Base-by-base conservation (phyloP, 116 monocot genomes). In the Zostera marina region DNA sequence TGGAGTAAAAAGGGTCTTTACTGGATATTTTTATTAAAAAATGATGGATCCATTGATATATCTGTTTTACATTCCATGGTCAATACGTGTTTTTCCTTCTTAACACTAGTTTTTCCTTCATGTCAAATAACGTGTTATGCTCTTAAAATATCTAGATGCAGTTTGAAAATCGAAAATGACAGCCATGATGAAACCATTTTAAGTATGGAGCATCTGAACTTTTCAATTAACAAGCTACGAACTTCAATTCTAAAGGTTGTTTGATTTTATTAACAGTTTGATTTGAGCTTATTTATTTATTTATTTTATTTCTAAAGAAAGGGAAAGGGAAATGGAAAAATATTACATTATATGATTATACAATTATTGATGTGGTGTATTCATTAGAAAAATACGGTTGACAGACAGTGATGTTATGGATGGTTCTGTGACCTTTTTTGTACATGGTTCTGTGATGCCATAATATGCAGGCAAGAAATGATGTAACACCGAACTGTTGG, bases 211-310 rank as follows among this genome's bases (percentile, higher is more conserved):
- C 82, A 62, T 21, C 75, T 85, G 54, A 82, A 77, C 61, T 75
- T 73, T 67, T 75, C 77, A 23, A 58, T 82, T 58, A 73, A 59
- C 54, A 73, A 71, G 61, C 80, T 85, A 61, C 91, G 67, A 56
- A 49, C 69, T 52, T 66, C 69, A 22, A 75, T 91, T 64, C 16
- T 91, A 51, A 82, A 85, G 91, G 91, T 91, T 44, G 47, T 69
- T 63, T n/a, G 12, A 42, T 11, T 42, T 20, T 44, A 15, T 43
- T 41, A 22, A 20, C 7, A 24, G n/a, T 8, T 8, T 26, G 7
- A 57, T 38, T n/a, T 17, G n/a, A 14, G 39, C 9, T 40, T 40
- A 14, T 40, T n/a, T n/a, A 3, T 26, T 7, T 15, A 7, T 14
- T 38, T 38, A 26, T 13, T 19, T n/a, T 8, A 19, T 41, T 32